A percentile compares a stretch with the other conserved stretches of the same genome.
Evolutionary conservation across 164 flowering plant genomes (phyloP).

Genomic region (Magnolia officinalis): DNA sequence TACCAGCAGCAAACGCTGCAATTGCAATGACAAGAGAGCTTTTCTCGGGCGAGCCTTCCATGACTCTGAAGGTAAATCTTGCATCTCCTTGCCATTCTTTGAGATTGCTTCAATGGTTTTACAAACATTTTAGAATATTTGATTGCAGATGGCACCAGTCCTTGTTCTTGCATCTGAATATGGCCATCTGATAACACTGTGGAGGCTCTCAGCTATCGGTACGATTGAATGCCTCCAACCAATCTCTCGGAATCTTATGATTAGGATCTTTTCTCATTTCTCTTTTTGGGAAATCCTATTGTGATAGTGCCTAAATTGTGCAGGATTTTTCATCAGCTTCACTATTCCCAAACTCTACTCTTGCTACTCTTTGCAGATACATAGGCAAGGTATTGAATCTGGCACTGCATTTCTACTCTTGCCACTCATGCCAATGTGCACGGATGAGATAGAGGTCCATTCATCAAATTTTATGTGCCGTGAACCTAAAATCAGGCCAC

Average conservation of each 20-base stretch:
- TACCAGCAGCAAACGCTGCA: slow-evolving; percentile 70
- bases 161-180: slow-evolving; percentile 81
- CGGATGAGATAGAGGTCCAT: neutral
- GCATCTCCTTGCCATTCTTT: slow-evolving; percentile 1
- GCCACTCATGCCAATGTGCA: neutral
- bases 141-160: slow-evolving; percentile 63
- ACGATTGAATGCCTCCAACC: slow-evolving; percentile 11
- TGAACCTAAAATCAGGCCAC: no score
- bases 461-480: neutral
- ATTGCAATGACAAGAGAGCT: slow-evolving; percentile 56
- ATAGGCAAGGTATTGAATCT: slow-evolving; percentile 48
- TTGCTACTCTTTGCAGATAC: slow-evolving; percentile 46
- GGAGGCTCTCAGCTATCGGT: slow-evolving; percentile 81
- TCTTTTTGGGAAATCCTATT: neutral
- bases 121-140: slow-evolving; percentile 1
- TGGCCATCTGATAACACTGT: slow-evolving; percentile 72
- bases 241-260: neutral
- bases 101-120: slow-evolving; percentile 8
- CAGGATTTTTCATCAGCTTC: slow-evolving; percentile 83
- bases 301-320: slow-evolving; percentile 7
- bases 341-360: slow-evolving; percentile 74
- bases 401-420: neutral
- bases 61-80: slow-evolving; percentile 75
- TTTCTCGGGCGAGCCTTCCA: slow-evolving; percentile 90
- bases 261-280: neutral